phyloP scores from a whole-genome alignment of 176 grass and related monocot species.

The Hyparrhenia diplandra region DNA sequence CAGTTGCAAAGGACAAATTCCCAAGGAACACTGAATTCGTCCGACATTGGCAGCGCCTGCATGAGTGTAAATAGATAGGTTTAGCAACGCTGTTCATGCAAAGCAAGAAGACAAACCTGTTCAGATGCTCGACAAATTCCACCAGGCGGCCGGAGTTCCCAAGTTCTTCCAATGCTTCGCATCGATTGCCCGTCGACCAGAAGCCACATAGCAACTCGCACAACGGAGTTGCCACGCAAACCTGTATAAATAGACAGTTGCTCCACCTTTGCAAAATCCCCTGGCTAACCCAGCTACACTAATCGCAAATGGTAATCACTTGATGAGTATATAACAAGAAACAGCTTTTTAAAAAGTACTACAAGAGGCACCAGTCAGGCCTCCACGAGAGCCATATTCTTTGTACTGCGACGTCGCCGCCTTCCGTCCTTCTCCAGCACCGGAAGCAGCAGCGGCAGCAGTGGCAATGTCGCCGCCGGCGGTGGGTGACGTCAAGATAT shows the following conservation, averaged over 20 bases:
- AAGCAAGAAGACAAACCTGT: constrained; percentile 27
- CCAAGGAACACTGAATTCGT: not conserved
- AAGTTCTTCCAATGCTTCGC: not conserved
- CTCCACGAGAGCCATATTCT: constrained; percentile 24
- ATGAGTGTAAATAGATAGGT: not conserved
- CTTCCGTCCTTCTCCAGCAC: constrained; percentile 35
- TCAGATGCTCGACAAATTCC: constrained; percentile 17
- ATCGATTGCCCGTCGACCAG: constrained; percentile 23
- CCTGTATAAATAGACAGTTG: not conserved
- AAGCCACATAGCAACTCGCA: constrained; percentile 1
- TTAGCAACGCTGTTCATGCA: not conserved
- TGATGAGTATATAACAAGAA: not conserved
- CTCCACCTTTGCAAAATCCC: constrained; percentile 26
- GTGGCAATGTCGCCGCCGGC: not conserved
- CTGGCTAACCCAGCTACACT: not conserved
- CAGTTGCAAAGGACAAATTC: not conserved
- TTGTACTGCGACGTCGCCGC: constrained; percentile 29
- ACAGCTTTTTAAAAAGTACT: no score
- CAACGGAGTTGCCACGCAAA: not conserved
- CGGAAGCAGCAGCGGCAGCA: constrained; percentile 22
- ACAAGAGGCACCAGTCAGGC: not conserved
- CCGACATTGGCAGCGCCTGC: not conserved
- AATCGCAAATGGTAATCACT: not conserved
- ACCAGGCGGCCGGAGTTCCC: constrained; percentile 32
- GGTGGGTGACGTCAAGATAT: constrained; percentile 33